phyloP scores from a whole-genome alignment of 768 basidiomycete genomes.

The Termitomyces sp. region DNA sequence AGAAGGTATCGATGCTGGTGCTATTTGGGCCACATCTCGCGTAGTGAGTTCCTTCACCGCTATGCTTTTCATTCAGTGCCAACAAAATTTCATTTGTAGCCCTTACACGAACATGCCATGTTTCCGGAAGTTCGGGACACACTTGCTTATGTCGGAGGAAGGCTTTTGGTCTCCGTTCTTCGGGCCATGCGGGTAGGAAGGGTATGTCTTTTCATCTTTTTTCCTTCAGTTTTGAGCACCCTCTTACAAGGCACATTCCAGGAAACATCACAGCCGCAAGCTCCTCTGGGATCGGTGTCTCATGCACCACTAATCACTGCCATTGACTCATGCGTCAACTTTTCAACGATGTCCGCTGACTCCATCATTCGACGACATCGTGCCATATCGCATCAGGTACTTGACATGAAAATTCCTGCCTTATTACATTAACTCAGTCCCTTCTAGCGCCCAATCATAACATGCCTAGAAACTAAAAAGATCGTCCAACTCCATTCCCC shows the following conservation, averaged over 20 bases:
- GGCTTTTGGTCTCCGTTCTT: constrained; percentile 65
- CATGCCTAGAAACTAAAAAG: constrained; percentile 26
- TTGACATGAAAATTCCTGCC: neutral
- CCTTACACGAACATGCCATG: constrained; percentile 41
- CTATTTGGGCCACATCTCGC: constrained; percentile 50
- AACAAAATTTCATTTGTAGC: constrained; percentile 27
- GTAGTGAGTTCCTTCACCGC: constrained; percentile 39
- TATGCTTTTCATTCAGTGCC: neutral
- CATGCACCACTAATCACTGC: constrained; percentile 58
- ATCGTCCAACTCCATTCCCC: constrained; percentile 37
- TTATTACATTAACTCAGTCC: neutral
- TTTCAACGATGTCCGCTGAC: constrained; percentile 49
- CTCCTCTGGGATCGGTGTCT: constrained; percentile 24
- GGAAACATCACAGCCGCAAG: constrained; percentile 49
- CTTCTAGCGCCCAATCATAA: constrained; percentile 27
- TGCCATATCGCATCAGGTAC: constrained; percentile 68
- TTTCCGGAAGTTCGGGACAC: constrained; percentile 52
- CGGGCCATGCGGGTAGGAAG: constrained; percentile 54
- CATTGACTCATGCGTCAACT: constrained; percentile 50
- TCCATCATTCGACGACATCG: constrained; percentile 50
- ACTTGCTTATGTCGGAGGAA: constrained; percentile 62
- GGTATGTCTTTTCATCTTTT: constrained; percentile 27
- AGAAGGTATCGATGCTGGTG: constrained; percentile 76
- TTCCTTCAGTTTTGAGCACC: neutral
- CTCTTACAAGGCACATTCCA: constrained; percentile 18